Evolutionary conservation across 1,139 yeast genomes (phyloP).

Genomic region (Fermentozyma sake): DNA sequence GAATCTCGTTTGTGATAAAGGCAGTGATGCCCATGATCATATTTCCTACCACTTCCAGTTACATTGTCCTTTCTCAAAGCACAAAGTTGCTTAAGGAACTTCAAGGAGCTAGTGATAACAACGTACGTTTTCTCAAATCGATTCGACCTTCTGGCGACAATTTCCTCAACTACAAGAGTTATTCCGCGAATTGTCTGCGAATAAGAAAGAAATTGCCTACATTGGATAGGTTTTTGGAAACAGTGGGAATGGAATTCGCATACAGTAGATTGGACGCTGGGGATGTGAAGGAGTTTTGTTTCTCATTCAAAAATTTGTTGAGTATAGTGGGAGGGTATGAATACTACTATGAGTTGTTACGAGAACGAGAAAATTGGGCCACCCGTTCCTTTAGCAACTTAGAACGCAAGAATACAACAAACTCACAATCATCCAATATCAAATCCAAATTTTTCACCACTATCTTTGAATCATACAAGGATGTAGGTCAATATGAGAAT

Average conservation of each 20-base stretch:
- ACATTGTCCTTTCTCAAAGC: constrained; percentile 17
- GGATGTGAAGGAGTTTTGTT: constrained; percentile 24
- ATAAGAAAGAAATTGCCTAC: constrained; percentile 19
- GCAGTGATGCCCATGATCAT: constrained; percentile 17
- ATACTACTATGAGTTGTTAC: constrained; percentile 28
- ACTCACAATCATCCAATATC: constrained; percentile 11
- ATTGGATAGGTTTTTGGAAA: constrained; percentile 16
- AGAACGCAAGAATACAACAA: constrained; percentile 12
- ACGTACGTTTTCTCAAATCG: constrained; percentile 21
- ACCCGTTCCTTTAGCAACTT: constrained; percentile 5
- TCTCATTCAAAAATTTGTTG: constrained; percentile 20
- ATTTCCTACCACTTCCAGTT: constrained; percentile 31
- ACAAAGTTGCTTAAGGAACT: constrained; percentile 14
- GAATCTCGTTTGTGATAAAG: constrained; percentile 19
- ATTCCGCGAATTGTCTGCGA: constrained; percentile 16
- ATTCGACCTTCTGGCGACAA: constrained; percentile 26
- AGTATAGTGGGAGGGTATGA: constrained; percentile 24
- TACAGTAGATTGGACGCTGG: constrained; percentile 29
- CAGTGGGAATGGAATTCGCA: constrained; percentile 22
- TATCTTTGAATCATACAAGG: constrained; percentile 26
- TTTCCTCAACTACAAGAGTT: constrained; percentile 20
- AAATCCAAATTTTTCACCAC: constrained; percentile 21
- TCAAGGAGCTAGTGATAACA: constrained; percentile 14
- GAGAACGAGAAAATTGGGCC: constrained; percentile 22
- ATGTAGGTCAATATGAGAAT: constrained; percentile 30